phyloP scores from a whole-genome alignment of 177 flowering plant genomes.

The Vitis hybrid region DNA sequence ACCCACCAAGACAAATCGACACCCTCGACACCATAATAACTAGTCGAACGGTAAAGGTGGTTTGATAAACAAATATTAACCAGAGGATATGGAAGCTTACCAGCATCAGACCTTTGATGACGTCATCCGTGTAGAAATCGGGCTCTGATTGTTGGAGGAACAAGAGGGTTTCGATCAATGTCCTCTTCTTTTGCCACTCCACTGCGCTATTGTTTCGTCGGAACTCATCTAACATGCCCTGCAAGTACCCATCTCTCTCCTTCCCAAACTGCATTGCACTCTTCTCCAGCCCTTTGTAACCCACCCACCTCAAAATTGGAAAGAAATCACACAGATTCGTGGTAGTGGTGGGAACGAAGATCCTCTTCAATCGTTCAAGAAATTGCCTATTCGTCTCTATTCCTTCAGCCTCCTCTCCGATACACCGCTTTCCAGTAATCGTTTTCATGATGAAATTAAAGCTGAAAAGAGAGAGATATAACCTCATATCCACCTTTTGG shows the following conservation, averaged over 20 bases:
- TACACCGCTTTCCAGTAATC: conserved; percentile 25
- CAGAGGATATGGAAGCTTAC: conserved; percentile 7
- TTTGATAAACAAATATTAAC: no score
- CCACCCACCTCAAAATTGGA: conserved; percentile 33
- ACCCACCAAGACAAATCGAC: no score
- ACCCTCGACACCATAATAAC: no score
- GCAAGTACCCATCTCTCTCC: neutral
- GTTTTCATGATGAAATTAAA: conserved; percentile 25
- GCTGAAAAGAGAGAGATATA: conserved; percentile 11
- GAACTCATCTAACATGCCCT: conserved; percentile 12
- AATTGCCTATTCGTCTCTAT: conserved; percentile 10
- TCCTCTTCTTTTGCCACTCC: neutral
- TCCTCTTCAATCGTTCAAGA: conserved; percentile 3
- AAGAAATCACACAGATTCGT: conserved; percentile 26
- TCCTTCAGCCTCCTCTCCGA: conserved; percentile 1
- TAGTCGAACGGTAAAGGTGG: no score
- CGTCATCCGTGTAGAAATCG: conserved; percentile 23
- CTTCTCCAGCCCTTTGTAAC: conserved; percentile 29
- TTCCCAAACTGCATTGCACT: conserved; percentile 6
- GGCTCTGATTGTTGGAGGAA: conserved; percentile 35
- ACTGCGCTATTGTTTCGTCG: neutral
- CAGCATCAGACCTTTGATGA: conserved; percentile 31
- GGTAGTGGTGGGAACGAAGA: neutral
- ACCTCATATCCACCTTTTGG: conserved; percentile 23
- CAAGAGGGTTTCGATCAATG: conserved; percentile 26